Evolutionary conservation across 2,329 filamentous ascomycete species (phyloP).

Genomic region (Cytospora chrysosperma): DNA sequence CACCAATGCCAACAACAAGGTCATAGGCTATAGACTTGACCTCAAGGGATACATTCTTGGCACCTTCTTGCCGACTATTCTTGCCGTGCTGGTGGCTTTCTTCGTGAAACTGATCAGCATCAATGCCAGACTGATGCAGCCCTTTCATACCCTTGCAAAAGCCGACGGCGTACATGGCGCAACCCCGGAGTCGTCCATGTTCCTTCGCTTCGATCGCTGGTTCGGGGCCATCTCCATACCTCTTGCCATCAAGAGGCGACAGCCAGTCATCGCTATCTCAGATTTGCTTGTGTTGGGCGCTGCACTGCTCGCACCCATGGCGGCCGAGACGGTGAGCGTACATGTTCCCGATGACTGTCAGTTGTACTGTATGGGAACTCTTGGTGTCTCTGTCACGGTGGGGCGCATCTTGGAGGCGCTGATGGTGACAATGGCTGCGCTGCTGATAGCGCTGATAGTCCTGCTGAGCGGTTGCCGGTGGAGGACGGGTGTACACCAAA

Average conservation of each 20-base stretch:
- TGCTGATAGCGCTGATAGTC: conserved; percentile 29
- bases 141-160: conserved; percentile 19
- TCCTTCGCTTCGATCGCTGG: conserved; percentile 15
- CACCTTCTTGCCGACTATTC: conserved; percentile 18
- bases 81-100: conserved; percentile 17
- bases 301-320: conserved; percentile 12
- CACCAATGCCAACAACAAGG: too few relatives aligned
- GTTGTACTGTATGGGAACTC: not conserved
- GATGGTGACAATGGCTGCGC: conserved; percentile 30
- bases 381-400: conserved; percentile 3
- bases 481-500: conserved; percentile 34
- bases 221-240: conserved; percentile 1
- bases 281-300: conserved; percentile 16
- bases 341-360: conserved; percentile 7
- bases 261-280: conserved; percentile 18
- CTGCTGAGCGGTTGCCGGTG: conserved; percentile 31
- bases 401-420: conserved; percentile 27
- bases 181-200: conserved; percentile 2
- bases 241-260: not conserved
- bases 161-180: not conserved
- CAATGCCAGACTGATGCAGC: conserved; percentile 23
- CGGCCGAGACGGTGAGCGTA: conserved; percentile 13
- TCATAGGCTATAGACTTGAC: not conserved
- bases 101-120: conserved; percentile 21
- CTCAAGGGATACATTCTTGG: conserved; percentile 14